Conservation (phyloP, 768 basidiomycete species). For the Suillus spraguei region DNA sequence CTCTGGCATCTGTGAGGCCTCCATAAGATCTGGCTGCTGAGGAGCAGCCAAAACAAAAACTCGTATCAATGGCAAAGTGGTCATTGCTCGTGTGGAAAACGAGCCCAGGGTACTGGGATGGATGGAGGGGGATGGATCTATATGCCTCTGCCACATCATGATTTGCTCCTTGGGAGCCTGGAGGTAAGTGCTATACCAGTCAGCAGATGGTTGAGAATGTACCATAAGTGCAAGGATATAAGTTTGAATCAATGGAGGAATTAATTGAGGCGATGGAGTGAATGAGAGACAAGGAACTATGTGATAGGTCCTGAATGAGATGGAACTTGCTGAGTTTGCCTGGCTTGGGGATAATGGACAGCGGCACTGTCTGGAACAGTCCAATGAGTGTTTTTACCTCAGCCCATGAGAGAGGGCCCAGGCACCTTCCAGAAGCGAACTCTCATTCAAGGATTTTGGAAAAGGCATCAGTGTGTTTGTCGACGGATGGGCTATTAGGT, state of each 20-base stretch:
- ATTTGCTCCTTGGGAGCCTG: conserved; percentile 11
- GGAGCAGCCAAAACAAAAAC: conserved; percentile 25
- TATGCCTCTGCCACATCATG: conserved; percentile 40
- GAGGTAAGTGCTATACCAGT: too few species aligned
- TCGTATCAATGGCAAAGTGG: conserved; percentile 29
- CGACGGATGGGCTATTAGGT: too few species aligned
- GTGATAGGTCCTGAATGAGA: conserved; percentile 39
- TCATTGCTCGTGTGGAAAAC: conserved; percentile 24
- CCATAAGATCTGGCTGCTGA: conserved; percentile 32
- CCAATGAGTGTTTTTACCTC: conserved; percentile 18
- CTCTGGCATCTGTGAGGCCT: conserved; percentile 21
- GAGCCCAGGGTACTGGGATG: conserved; percentile 30
- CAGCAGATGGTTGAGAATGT: too few species aligned
- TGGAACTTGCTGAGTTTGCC: conserved; percentile 35
- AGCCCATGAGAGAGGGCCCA: too few species aligned
- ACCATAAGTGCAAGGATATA: conserved; percentile 35
- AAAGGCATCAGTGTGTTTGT: too few species aligned
- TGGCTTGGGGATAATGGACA: conserved; percentile 37
- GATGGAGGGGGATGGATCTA: conserved; percentile 30
- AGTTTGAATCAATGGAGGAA: conserved; percentile 29
- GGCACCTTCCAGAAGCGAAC: too few species aligned
- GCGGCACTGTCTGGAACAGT: conserved; percentile 21
- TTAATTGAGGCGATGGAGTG: conserved; percentile 33
- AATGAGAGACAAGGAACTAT: conserved; percentile 1
- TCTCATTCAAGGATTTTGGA: too few species aligned